These are phyloP conservation scores for Heliamphora ciliata DNA, from an alignment of 179 eudicot species.

Conservation along the genomic window DNA sequence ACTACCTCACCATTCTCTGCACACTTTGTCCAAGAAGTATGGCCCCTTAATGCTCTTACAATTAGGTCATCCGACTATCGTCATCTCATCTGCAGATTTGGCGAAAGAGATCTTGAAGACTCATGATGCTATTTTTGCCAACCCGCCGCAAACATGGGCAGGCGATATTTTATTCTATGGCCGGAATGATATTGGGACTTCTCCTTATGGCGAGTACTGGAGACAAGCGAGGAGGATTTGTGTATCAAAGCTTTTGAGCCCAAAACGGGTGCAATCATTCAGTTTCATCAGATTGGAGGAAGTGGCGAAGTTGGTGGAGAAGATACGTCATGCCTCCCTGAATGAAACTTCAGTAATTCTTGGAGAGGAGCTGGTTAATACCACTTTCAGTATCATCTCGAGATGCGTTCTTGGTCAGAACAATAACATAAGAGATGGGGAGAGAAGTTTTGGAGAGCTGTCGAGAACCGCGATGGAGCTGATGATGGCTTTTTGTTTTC, in stretches of 20 bases:
- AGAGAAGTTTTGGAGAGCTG: background rate
- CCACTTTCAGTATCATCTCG: background rate
- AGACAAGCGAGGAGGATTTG: background rate
- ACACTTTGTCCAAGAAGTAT: background rate
- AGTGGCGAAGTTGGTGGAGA: background rate
- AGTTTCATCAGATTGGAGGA: background rate
- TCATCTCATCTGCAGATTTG: background rate
- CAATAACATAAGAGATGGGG: too few species aligned
- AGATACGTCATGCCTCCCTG: background rate
- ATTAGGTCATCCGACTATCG: background rate
- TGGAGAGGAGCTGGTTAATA: constrained; percentile 2
- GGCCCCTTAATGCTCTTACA: background rate
- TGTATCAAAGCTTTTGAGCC: background rate
- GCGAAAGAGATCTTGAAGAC: background rate
- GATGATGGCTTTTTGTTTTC: background rate
- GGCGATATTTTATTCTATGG: background rate
- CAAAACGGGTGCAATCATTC: background rate
- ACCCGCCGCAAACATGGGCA: background rate
- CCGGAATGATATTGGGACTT: background rate
- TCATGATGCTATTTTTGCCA: background rate
- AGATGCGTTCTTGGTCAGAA: background rate
- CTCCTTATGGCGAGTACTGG: constrained; percentile 9
- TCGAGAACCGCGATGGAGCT: background rate
- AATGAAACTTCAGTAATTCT: background rate
- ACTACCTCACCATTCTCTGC: background rate